Evolutionary conservation across 78 protist genomes (phyloP), one percentile per base, ranked within the genome.

Genomic region (Tieghemostelium lacteum): DNA sequence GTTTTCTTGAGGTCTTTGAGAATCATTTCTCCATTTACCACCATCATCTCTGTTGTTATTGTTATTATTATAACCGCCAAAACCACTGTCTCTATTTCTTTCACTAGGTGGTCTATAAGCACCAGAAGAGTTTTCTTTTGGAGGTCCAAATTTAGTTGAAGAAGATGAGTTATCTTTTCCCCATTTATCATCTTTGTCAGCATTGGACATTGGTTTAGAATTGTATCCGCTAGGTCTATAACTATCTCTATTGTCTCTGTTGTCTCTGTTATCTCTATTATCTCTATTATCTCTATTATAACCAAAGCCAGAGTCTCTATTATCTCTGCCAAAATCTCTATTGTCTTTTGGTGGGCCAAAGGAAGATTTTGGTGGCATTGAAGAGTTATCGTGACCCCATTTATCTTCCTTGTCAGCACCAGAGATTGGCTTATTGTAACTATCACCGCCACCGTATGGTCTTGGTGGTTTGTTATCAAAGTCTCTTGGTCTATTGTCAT

Each of bases 11-110:
- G 29, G 29, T 19, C 6, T 19, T 57, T 7, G 29, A 57, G 17
- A 57, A 19, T 26, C 76, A 65, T 24, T 28, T 37, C 76, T 24
- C 33, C 61, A 33, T 2, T 45, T 45, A 71, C 77, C 77, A 52
- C 77, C 64, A 31, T 16, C 7, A 31, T 62, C 73, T 20, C 42
- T 17, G 3, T 62, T 71, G 12, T 17, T 3, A 16, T 26, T 60
- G 2, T 40, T 28, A 66, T 70, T 37, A 66, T 31, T 24, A 19
- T 34, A 49, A 17, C 60, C 88, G 29, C 74, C 66, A 4, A 31
- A 36, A 36, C 70, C 63, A 50, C 88, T 36, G 14, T 45, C 76
- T 55, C 73, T 29, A 50, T 42, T 40, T 34, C 78, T 40, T 54
- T 60, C 29, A 45, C 64, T 2, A 31, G 29, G 45, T n/a, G 42